Evolutionary conservation across 495 filamentous ascomycete genomes (phyloP), one percentile per base, ranked within the genome.

Genomic region (Hypoxylon intermedium): DNA sequence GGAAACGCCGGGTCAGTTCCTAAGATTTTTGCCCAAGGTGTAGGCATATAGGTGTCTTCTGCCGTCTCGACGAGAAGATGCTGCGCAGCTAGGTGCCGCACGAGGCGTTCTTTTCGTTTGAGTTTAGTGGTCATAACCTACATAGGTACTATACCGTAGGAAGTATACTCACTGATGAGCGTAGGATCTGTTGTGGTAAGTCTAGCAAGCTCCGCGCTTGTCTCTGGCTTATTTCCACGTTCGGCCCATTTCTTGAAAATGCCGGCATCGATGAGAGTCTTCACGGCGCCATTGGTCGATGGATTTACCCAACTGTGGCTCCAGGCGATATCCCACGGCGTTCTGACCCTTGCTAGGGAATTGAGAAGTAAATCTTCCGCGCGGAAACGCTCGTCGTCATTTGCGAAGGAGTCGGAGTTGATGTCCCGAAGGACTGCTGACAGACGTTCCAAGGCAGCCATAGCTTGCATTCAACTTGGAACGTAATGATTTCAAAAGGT

Each of bases 231-330:
- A 15, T 48, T 61, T 9, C 54, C 48, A 23, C 44, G 45, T 9
- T 52, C 61, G 11, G 47, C 63, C 69, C 69, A 72, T 31, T 64
- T 63, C 34, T 43, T 61, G 18, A 69, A 72, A 24, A 72, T 51
- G 30, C 69, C 69, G 6, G 58, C 45, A 24, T 72, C 67, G 47
- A 69, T 67, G 36, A 63, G 59, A 21, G 60, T 65, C 53, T 69
- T 64, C 34, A 63, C 54, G n/a, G 59, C 31, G 12, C 5, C 53
- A 15, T 56, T 18, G 33, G 43, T 56, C 11, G 23, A n/a, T 3
- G 41, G 31, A 33, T 47, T 47, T 12, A 47, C 50, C 31, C 51
- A 61, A 12, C 41, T 48, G 6, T 61, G 50, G 9, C 47, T 46
- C 49, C 51, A 56, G 0, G 50, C 41, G 6, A 57, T 37, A 23